phyloP scores from a whole-genome alignment of 2,329 filamentous ascomycete species.

The Paraconiothyrium brasiliense region DNA sequence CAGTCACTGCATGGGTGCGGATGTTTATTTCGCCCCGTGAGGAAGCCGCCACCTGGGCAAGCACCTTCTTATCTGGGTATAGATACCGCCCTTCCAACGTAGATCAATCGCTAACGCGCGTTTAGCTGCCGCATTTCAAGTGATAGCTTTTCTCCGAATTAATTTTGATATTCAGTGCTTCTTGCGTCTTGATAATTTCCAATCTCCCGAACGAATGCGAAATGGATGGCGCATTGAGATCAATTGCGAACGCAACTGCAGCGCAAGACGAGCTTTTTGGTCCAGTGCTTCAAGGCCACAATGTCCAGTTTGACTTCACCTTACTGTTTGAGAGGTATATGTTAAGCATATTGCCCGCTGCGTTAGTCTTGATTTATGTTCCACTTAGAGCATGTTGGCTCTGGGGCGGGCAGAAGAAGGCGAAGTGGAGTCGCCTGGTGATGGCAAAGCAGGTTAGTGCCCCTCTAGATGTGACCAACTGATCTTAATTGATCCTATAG shows the following conservation, averaged over 20 bases:
- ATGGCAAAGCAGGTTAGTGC: conserved; percentile 8
- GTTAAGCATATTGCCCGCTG: conserved; percentile 13
- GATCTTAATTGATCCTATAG: neutral
- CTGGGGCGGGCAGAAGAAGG: conserved; percentile 13
- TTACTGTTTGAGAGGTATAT: conserved; percentile 19
- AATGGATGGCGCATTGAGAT: neutral
- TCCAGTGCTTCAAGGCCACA: conserved; percentile 10
- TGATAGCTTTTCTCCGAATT: neutral
- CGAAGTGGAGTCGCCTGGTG: conserved; percentile 6
- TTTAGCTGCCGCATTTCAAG: neutral
- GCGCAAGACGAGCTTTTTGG: conserved; percentile 11
- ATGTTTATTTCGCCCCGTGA: neutral
- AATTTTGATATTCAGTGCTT: neutral
- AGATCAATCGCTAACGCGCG: neutral
- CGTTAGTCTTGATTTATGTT: conserved; percentile 13
- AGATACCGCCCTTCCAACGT: neutral
- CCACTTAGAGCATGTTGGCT: conserved; percentile 8
- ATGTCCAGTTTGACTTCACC: conserved; percentile 17
- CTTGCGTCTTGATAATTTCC: neutral
- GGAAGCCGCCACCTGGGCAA: neutral
- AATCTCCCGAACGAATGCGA: neutral
- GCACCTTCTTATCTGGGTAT: conserved; percentile 1
- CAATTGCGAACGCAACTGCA: neutral
- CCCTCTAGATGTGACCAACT: too few relatives aligned
- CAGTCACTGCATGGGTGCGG: neutral